A percentile compares a stretch with the other conserved stretches of the same genome.
These are phyloP conservation scores for Wallacemonas sp. DNA, from an alignment of 208 protist genomes.

Conservation along the genomic window DNA sequence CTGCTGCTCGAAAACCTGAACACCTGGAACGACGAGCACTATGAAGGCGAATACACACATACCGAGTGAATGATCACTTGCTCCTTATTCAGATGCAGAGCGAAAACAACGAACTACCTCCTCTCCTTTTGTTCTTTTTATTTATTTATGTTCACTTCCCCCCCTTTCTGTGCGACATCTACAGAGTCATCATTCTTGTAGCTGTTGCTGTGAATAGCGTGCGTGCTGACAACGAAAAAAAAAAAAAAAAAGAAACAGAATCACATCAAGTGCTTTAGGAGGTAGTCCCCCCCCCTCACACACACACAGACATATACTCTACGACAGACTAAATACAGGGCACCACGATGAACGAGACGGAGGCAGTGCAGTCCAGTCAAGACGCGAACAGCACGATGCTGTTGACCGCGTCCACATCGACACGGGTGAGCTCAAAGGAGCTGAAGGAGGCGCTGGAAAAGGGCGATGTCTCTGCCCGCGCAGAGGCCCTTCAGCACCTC, in stretches of 20 bases:
- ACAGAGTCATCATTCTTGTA: slow-evolving; percentile 1
- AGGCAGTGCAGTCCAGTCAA: slow-evolving; percentile 38
- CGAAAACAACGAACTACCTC: too few species aligned
- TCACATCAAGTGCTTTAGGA: too few species aligned
- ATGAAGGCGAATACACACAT: neutral
- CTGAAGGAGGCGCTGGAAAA: slow-evolving; percentile 91
- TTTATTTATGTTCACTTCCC: too few species aligned
- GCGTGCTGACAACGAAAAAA: neutral
- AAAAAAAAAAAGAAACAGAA: neutral
- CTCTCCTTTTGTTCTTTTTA: too few species aligned
- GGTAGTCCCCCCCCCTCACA: too few species aligned
- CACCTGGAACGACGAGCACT: too few species aligned
- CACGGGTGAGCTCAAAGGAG: slow-evolving; percentile 65
- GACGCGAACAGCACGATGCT: slow-evolving; percentile 79
- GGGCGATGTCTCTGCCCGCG: slow-evolving; percentile 74
- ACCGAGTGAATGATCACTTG: too few species aligned
- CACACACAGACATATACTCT: neutral
- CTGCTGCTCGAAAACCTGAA: too few species aligned
- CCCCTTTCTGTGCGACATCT: too few species aligned
- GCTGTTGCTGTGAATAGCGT: neutral
- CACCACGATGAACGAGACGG: neutral
- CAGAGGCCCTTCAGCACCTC: slow-evolving; percentile 89
- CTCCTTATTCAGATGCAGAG: too few species aligned
- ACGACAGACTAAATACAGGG: neutral
- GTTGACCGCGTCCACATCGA: slow-evolving; percentile 38